These are phyloP conservation scores for Diutina pseudorugosa DNA, from an alignment of 1,139 yeast species.

Conservation along the genomic window DNA sequence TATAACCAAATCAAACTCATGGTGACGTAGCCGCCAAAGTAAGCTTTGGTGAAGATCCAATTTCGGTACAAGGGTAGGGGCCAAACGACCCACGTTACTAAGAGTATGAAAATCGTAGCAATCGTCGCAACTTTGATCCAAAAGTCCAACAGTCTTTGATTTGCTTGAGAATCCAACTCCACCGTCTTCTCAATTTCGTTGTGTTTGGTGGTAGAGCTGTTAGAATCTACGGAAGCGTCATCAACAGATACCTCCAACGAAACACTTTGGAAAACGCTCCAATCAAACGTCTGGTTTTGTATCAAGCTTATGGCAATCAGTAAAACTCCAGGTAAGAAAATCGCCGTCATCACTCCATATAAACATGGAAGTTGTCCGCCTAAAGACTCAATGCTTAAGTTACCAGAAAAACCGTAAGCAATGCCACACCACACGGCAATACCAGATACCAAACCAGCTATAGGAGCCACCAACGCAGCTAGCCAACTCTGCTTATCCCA, in stretches of 20 bases:
- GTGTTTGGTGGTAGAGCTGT: not conserved
- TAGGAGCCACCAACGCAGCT: slow-evolving; percentile 17
- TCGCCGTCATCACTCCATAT: slow-evolving; percentile 19
- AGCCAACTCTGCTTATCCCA: slow-evolving; percentile 20
- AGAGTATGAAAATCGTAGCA: slow-evolving; percentile 15
- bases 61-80: slow-evolving; percentile 35
- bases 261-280: slow-evolving; percentile 16
- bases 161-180: slow-evolving; percentile 5
- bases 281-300: slow-evolving; percentile 18
- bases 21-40: slow-evolving; percentile 28
- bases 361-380: slow-evolving; percentile 16
- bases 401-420: slow-evolving; percentile 11
- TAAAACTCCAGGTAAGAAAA: slow-evolving; percentile 19
- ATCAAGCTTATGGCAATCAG: slow-evolving; percentile 16
- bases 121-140: slow-evolving; percentile 20
- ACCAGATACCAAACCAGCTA: slow-evolving; percentile 15
- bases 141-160: slow-evolving; percentile 9
- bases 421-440: slow-evolving; percentile 16
- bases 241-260: slow-evolving; percentile 12
- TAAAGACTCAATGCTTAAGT: not conserved
- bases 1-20: slow-evolving; percentile 30
- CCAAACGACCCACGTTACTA: slow-evolving; percentile 30
- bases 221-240: not conserved
- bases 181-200: slow-evolving; percentile 5
- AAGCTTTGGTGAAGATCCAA: slow-evolving; percentile 26